phyloP scores from a whole-genome alignment of 192 early-diverging fungal species.

The Gamsiella multidivaricata region DNA sequence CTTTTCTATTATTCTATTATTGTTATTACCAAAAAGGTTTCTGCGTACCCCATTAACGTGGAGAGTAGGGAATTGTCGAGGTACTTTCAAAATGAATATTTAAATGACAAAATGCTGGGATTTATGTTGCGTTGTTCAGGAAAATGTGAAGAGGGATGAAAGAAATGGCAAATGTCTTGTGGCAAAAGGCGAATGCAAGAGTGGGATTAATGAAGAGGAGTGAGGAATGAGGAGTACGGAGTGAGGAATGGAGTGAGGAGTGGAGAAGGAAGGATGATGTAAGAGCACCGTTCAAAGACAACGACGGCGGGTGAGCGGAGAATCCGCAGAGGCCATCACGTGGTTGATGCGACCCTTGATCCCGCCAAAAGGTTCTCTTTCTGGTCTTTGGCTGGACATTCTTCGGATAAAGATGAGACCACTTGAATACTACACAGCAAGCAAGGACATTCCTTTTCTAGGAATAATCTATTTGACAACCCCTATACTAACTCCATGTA shows the following conservation, averaged over 20 bases:
- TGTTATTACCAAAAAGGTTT: conserved; percentile 25
- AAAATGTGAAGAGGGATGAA: background rate
- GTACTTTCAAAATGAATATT: no score
- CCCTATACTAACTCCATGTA: no score
- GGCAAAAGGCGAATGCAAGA: background rate
- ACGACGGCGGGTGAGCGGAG: background rate
- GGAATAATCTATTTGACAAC: no score
- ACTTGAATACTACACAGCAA: no score
- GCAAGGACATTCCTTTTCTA: no score
- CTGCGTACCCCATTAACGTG: conserved; percentile 20
- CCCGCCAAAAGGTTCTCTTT: no score
- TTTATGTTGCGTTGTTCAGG: background rate
- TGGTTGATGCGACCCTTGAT: no score
- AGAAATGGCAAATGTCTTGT: background rate
- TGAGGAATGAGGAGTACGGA: background rate
- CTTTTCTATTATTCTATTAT: background rate
- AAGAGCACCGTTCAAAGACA: no score
- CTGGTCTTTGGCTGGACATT: no score
- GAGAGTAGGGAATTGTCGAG: background rate
- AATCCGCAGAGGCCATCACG: background rate
- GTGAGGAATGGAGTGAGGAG: background rate
- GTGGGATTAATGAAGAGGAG: background rate
- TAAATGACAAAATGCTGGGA: background rate
- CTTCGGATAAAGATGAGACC: no score
- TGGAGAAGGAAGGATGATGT: background rate